phyloP scores from a whole-genome alignment of 495 filamentous ascomycete genomes.

The Aspergillus kassunensis region DNA sequence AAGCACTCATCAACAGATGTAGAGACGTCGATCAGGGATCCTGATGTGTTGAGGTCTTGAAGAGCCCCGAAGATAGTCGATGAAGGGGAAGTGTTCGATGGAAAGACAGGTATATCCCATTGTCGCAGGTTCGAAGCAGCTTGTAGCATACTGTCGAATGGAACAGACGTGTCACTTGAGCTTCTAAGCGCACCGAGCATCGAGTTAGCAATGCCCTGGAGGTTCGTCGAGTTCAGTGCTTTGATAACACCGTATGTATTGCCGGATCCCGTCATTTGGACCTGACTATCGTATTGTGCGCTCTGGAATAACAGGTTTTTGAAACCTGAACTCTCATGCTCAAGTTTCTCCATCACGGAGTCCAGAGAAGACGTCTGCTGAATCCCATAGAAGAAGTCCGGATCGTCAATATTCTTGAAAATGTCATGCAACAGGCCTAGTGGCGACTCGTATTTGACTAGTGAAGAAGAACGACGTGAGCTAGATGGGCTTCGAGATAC shows the following conservation, averaged over 20 bases:
- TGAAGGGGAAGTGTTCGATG: constrained; percentile 53
- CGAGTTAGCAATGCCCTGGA: constrained; percentile 47
- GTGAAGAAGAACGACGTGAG: constrained; percentile 68
- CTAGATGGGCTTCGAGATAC: constrained; percentile 48
- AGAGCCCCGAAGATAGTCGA: constrained; percentile 74
- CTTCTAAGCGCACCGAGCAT: constrained; percentile 30
- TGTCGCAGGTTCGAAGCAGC: constrained; percentile 85
- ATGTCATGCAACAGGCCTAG: constrained; percentile 69
- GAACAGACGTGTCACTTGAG: constrained; percentile 30
- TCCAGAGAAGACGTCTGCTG: constrained; percentile 69
- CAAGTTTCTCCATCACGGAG: constrained; percentile 75
- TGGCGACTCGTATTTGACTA: constrained; percentile 53
- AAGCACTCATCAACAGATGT: constrained; percentile 59
- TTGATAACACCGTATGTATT: constrained; percentile 40
- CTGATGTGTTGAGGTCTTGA: constrained; percentile 68
- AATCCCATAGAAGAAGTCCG: constrained; percentile 94
- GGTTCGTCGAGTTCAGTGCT: constrained; percentile 43
- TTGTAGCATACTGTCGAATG: constrained; percentile 65
- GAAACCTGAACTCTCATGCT: constrained; percentile 82
- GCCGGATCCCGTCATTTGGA: constrained; percentile 53
- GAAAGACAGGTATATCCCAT: constrained; percentile 83
- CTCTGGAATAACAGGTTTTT: constrained; percentile 89
- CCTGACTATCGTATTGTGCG: constrained; percentile 84
- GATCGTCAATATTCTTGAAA: constrained; percentile 89
- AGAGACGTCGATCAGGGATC: constrained; percentile 47